Conservation (phyloP, 2,329 filamentous ascomycete species). For the Cladosporium phlei region DNA sequence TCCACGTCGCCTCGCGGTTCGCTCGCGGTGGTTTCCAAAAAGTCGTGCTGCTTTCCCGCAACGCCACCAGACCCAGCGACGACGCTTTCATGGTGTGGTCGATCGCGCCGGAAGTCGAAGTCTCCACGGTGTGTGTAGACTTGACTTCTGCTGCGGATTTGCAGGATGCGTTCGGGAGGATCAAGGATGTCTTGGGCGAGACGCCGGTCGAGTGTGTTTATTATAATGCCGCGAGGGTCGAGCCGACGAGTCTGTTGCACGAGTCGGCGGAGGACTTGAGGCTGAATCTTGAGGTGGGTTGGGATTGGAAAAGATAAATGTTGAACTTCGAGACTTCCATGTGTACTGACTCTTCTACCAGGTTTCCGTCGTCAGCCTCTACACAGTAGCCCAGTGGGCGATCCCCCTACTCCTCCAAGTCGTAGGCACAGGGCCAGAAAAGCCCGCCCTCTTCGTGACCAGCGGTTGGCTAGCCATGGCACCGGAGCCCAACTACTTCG, state of each 20-base stretch:
- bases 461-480: constrained; percentile 41
- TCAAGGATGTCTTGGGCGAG: constrained; percentile 36
- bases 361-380: constrained; percentile 45
- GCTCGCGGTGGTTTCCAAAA: constrained; percentile 24
- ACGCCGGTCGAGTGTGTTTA: constrained; percentile 39
- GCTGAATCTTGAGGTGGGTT: constrained; percentile 1
- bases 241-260: not conserved
- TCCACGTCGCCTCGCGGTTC: constrained; percentile 25
- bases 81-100: constrained; percentile 21
- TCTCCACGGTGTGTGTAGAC: constrained; percentile 41
- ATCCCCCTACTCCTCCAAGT: constrained; percentile 37
- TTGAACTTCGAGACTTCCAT: too few species aligned
- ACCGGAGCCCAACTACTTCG: constrained; percentile 45
- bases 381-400: constrained; percentile 41
- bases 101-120: constrained; percentile 18
- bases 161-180: constrained; percentile 34
- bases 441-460: constrained; percentile 46
- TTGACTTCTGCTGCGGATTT: constrained; percentile 38
- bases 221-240: constrained; percentile 5
- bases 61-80: constrained; percentile 21
- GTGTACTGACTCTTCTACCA: not conserved
- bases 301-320: too few species aligned
- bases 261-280: not conserved
- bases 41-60: constrained; percentile 24
- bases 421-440: constrained; percentile 23